Percentiles rank a stretch among this genome's conserved stretches.
These are phyloP conservation scores for Catharanthus roseus DNA, from an alignment of 257 asterid species.

Conservation along the genomic window DNA sequence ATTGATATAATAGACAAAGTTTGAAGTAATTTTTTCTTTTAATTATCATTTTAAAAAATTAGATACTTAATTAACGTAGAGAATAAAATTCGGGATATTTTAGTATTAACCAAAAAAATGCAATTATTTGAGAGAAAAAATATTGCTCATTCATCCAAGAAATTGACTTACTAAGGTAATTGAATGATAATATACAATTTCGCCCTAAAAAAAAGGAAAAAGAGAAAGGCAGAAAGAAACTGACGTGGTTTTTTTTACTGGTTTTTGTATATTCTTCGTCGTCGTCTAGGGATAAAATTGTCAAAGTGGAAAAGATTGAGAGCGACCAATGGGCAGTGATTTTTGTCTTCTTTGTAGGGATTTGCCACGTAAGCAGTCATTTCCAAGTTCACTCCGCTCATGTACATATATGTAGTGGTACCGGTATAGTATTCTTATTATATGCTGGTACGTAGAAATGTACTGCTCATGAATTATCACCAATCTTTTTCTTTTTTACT, in stretches of 20 bases:
- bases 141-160: not conserved
- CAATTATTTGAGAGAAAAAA: too few relatives aligned
- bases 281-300: slow-evolving; percentile 8
- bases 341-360: slow-evolving; percentile 36
- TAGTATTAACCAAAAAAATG: too few relatives aligned
- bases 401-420: too few relatives aligned
- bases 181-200: not conserved
- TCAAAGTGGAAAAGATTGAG: slow-evolving; percentile 5
- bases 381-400: not conserved
- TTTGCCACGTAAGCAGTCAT: slow-evolving; percentile 25
- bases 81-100: too few relatives aligned
- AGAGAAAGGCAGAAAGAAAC: not conserved
- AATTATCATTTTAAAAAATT: too few relatives aligned
- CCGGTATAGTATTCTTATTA: not conserved
- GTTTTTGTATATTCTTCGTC: not conserved
- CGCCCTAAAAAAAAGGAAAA: not conserved
- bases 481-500: too few relatives aligned
- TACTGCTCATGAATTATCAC: not conserved
- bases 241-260: not conserved
- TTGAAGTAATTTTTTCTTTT: too few relatives aligned
- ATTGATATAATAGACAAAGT: too few relatives aligned
- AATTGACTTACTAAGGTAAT: not conserved
- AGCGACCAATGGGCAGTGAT: slow-evolving; percentile 20
- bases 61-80: too few relatives aligned
- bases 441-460: not conserved